Base-by-base conservation (phyloP, 805 yeast genomes). In the Saccharomycopsis guyanensis region DNA sequence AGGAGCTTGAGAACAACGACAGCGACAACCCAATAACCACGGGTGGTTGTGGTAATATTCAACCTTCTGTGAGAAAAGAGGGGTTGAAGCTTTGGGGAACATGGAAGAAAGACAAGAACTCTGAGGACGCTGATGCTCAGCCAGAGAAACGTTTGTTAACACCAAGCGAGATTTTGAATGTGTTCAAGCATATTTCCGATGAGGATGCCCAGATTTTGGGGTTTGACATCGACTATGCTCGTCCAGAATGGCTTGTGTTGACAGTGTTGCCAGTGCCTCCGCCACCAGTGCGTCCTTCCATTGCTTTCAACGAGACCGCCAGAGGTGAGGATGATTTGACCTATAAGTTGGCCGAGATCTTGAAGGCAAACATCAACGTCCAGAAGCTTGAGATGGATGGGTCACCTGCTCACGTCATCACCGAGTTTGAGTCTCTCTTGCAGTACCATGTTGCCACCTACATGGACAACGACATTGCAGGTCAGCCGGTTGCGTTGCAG, bases 201-300 rank as follows among this genome's bases (percentile, higher is more conserved):
- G 84, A 83, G 59, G 99, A 93, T 62, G 80, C 95, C 52, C 71
- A 65, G 39, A 79, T 76, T 55, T 63, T 93, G 51, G 99, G 99
- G 3, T 82, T 93, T 66, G 86, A 85, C 60, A 94, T 88, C 62
- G 97, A 93, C 61, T 93, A 86, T 59, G 93, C 99, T 1, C 82
- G 98, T 58, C 99, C 99, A 2, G 99, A 93, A 68, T 93, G 98
- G 99, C 78, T 93, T 80, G 74, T 93, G 51, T 77, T 93, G 55
- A 88, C 97, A 1, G 97, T 93, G n/a, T 72, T 93, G 58, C 98
- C 99, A 1, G 98, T 93, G 16, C 99, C 99, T 38, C 99, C 99
- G 43, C 99, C 99, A 52, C 97, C 97, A 31, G 99, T 93, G 29
- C 82, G 99, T 65, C 99, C 99, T 8, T 86, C 96, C 20, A 93